Conservation (phyloP, 1,139 yeast species). For the Diutina catenulata region DNA sequence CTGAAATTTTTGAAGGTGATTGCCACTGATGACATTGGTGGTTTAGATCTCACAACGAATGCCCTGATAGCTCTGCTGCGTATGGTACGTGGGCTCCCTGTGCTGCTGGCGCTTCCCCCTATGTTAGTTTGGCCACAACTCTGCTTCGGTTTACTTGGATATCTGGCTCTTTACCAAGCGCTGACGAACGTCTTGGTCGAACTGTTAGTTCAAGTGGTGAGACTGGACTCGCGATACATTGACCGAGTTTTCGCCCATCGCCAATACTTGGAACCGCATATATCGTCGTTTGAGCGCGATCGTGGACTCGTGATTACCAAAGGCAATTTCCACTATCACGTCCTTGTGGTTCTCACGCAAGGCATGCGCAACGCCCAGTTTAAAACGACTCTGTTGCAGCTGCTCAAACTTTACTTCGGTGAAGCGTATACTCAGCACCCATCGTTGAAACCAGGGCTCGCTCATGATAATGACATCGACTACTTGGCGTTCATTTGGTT, state of each 20-base stretch:
- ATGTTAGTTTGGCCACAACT: slow-evolving; percentile 55
- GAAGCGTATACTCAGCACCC: neutral
- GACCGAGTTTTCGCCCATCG: neutral
- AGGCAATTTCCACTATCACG: slow-evolving; percentile 1
- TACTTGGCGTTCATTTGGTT: slow-evolving; percentile 1
- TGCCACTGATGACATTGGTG: slow-evolving; percentile 13
- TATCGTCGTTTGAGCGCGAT: neutral
- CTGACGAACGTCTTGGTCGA: slow-evolving; percentile 3
- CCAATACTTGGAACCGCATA: neutral
- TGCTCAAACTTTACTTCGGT: neutral
- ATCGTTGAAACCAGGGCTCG: neutral
- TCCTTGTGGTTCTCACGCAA: neutral
- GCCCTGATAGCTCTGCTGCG: slow-evolving; percentile 41
- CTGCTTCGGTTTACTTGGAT: slow-evolving; percentile 24
- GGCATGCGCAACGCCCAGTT: slow-evolving; percentile 1
- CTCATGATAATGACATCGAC: neutral
- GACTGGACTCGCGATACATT: neutral
- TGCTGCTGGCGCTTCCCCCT: slow-evolving; percentile 41
- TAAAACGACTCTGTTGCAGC: neutral
- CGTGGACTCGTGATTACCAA: neutral
- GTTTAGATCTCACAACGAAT: slow-evolving; percentile 14
- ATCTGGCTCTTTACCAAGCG: slow-evolving; percentile 39
- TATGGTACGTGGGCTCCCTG: slow-evolving; percentile 50
- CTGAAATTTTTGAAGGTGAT: slow-evolving; percentile 28
- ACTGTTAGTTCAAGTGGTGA: neutral